phyloP scores from a whole-genome alignment of 495 filamentous ascomycete genomes.

The Tricharina praecox region DNA sequence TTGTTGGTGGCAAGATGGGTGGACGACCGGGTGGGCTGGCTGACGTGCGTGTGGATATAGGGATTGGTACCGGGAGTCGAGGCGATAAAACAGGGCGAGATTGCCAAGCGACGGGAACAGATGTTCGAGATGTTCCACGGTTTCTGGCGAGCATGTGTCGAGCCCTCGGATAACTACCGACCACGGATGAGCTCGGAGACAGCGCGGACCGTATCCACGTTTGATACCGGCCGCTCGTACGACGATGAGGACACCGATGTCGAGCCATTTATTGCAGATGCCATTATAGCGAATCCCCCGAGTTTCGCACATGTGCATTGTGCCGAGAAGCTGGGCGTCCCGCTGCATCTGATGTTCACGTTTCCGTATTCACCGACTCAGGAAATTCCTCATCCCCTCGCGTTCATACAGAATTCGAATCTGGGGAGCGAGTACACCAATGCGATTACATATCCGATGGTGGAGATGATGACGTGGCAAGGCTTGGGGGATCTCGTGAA shows the following conservation, averaged over 20 bases:
- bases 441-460: slow-evolving; percentile 55
- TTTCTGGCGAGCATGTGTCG: slow-evolving; percentile 45
- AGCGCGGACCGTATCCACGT: slow-evolving; percentile 17
- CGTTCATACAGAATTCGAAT: slow-evolving; percentile 47
- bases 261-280: slow-evolving; percentile 47
- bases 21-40: neutral
- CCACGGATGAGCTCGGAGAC: slow-evolving; percentile 9
- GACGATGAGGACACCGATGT: neutral
- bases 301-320: slow-evolving; percentile 51
- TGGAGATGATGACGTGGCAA: slow-evolving; percentile 51
- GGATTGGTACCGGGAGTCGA: slow-evolving; percentile 50
- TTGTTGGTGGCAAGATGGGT: neutral
- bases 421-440: slow-evolving; percentile 47
- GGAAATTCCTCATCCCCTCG: slow-evolving; percentile 55
- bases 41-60: slow-evolving; percentile 6
- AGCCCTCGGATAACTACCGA: slow-evolving; percentile 31
- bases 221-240: slow-evolving; percentile 6
- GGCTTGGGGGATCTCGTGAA: slow-evolving; percentile 48
- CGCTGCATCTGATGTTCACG: slow-evolving; percentile 50
- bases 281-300: slow-evolving; percentile 55
- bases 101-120: slow-evolving; percentile 39
- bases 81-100: slow-evolving; percentile 47
- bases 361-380: slow-evolving; percentile 52
- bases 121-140: slow-evolving; percentile 48
- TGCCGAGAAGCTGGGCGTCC: slow-evolving; percentile 47